phyloP scores from a whole-genome alignment of 352 stramenopile species.

The Phytophthora parvispora region DNA sequence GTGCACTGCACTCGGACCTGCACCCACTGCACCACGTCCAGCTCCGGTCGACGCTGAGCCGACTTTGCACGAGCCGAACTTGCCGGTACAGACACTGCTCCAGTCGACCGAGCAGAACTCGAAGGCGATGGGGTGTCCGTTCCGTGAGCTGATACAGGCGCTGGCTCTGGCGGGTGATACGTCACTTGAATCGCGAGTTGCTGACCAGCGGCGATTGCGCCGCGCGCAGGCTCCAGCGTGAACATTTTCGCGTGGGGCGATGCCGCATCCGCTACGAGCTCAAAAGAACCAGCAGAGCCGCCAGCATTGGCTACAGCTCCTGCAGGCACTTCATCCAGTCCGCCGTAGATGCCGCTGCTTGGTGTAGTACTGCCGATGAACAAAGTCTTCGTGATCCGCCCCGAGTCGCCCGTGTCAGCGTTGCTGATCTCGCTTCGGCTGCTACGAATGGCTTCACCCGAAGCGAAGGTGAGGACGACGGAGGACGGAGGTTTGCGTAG shows the following conservation, averaged over 20 bases:
- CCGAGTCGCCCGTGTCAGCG: conserved; percentile 17
- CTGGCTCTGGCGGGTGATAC: conserved; percentile 45
- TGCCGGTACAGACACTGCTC: not conserved
- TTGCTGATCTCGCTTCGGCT: not conserved
- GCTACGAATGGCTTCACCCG: not conserved
- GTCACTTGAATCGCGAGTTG: conserved; percentile 66
- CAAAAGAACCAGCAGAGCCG: conserved; percentile 53
- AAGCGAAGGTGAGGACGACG: conserved; percentile 58
- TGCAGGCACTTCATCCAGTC: conserved; percentile 18
- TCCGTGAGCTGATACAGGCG: conserved; percentile 1
- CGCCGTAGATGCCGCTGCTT: conserved; percentile 30
- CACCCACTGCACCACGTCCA: conserved; percentile 51
- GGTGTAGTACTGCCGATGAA: conserved; percentile 62
- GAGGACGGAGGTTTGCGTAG: conserved; percentile 56
- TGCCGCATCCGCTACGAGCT: conserved; percentile 68
- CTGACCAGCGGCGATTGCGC: conserved; percentile 57
- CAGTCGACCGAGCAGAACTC: conserved; percentile 7
- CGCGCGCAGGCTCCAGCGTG: conserved; percentile 73
- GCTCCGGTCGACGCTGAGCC: conserved; percentile 23
- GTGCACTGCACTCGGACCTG: conserved; percentile 51
- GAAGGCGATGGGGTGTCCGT: conserved; percentile 2
- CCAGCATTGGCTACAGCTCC: not conserved
- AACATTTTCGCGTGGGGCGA: conserved; percentile 73
- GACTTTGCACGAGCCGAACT: not conserved
- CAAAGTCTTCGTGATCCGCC: conserved; percentile 30